A percentile compares a stretch with the other conserved stretches of the same genome.
Evolutionary conservation across 768 basidiomycete genomes (phyloP).

Genomic region (Tylopilus plumbeoviolaceoides): DNA sequence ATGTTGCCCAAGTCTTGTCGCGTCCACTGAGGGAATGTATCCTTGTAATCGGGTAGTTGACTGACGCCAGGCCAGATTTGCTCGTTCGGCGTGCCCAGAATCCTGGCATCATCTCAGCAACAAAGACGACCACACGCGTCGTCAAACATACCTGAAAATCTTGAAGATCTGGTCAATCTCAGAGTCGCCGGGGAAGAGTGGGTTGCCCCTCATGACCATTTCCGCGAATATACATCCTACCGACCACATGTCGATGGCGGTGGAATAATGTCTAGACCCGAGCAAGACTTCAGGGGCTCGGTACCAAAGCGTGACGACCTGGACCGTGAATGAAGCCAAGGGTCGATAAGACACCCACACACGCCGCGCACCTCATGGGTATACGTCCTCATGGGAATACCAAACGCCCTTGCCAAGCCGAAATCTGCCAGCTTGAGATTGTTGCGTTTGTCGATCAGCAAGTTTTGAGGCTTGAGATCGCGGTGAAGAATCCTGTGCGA

Average conservation of each 20-base stretch:
- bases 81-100: slow-evolving; percentile 92
- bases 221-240: slow-evolving; percentile 98
- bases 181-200: slow-evolving; percentile 97
- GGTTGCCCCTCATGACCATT: slow-evolving; percentile 90
- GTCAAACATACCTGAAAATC: slow-evolving; percentile 77
- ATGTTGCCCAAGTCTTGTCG: slow-evolving; percentile 62
- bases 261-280: slow-evolving; percentile 93
- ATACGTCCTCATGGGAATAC: slow-evolving; percentile 98
- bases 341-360: background rate
- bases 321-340: slow-evolving; percentile 11
- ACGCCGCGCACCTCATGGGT: slow-evolving; percentile 83
- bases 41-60: slow-evolving; percentile 88
- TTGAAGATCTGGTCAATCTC: slow-evolving; percentile 99
- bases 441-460: slow-evolving; percentile 83
- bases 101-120: slow-evolving; percentile 42
- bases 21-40: slow-evolving; percentile 95
- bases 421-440: slow-evolving; percentile 97
- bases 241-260: slow-evolving; percentile 99
- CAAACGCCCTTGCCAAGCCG: slow-evolving; percentile 93
- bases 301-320: slow-evolving; percentile 99
- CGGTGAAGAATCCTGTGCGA: slow-evolving; percentile 95
- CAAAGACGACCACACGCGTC: background rate
- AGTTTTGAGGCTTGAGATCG: slow-evolving; percentile 94
- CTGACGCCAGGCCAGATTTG: slow-evolving; percentile 89
- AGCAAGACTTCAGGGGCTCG: slow-evolving; percentile 96